Percentiles rank a stretch among this genome's conserved stretches.
These are phyloP conservation scores for Penicillium simplicissimum DNA, from an alignment of 495 filamentous ascomycete genomes.

Conservation along the genomic window DNA sequence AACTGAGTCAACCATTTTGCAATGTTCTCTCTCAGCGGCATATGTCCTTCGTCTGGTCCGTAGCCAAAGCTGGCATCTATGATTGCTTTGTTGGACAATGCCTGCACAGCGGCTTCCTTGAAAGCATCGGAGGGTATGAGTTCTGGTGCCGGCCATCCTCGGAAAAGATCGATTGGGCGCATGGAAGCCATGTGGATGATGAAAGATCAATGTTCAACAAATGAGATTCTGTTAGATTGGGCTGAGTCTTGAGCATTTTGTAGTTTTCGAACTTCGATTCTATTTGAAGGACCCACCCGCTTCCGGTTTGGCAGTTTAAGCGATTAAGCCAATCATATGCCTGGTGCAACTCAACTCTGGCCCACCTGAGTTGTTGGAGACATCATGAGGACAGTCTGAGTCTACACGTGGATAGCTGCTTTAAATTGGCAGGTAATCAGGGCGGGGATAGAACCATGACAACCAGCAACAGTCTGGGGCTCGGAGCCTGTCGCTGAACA, in stretches of 20 bases:
- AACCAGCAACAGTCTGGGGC: too few relatives aligned
- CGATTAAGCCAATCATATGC: conserved; percentile 7
- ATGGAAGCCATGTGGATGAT: conserved; percentile 3
- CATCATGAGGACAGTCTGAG: background rate
- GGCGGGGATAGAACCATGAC: too few relatives aligned
- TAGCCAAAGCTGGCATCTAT: conserved; percentile 60
- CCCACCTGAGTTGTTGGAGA: background rate
- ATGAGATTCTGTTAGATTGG: too few relatives aligned
- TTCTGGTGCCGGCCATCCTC: conserved; percentile 60
- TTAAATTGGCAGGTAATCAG: too few relatives aligned
- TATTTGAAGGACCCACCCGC: conserved; percentile 5
- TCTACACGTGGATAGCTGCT: background rate
- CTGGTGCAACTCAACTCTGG: background rate
- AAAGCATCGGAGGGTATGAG: conserved; percentile 61
- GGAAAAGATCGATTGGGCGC: conserved; percentile 54
- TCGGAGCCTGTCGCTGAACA: too few relatives aligned
- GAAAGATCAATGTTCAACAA: background rate
- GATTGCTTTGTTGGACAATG: conserved; percentile 53
- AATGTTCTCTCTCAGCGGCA: conserved; percentile 56
- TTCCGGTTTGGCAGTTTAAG: conserved; percentile 9
- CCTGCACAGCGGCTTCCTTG: conserved; percentile 46
- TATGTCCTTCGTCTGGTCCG: conserved; percentile 68
- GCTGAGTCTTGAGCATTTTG: background rate
- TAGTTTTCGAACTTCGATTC: background rate
- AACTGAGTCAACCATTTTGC: conserved; percentile 60